phyloP scores from a whole-genome alignment of 176 grass and related monocot genomes.

The Rhipidocladum racemiflorum region DNA sequence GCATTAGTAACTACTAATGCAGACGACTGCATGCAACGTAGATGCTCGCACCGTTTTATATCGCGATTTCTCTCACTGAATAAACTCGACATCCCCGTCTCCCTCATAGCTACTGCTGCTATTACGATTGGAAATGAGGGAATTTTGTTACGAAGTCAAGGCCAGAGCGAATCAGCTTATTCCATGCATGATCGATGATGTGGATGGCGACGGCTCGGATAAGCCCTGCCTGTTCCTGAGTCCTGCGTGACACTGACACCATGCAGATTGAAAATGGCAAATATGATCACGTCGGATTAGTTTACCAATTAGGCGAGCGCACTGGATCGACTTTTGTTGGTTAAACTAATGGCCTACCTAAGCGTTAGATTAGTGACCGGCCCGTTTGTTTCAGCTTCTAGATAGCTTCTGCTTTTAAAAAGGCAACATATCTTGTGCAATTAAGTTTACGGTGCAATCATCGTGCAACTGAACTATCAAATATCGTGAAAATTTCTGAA shows the following conservation, averaged over 20 bases:
- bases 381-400: too few relatives aligned
- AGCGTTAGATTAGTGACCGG: background rate
- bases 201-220: conserved; percentile 23
- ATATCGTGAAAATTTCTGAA: too few relatives aligned
- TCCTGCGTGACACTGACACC: background rate
- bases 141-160: conserved; percentile 25
- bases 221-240: background rate
- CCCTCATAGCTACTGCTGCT: background rate
- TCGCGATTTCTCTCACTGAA: background rate
- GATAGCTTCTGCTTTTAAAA: too few relatives aligned
- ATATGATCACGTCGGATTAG: background rate
- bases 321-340: background rate
- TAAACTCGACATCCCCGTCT: background rate
- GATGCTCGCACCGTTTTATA: background rate
- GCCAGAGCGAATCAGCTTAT: conserved; percentile 18
- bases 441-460: too few relatives aligned
- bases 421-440: too few relatives aligned
- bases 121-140: background rate
- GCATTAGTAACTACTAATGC: too few relatives aligned
- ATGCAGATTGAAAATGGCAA: background rate
- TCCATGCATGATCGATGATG: background rate
- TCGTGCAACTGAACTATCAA: too few relatives aligned
- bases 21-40: background rate
- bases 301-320: background rate
- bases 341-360: conserved; percentile 35